Percentiles rank a stretch among this genome's conserved stretches.
Conservation (phyloP, 441 rosid species). For the Euphorbia celastroides region DNA sequence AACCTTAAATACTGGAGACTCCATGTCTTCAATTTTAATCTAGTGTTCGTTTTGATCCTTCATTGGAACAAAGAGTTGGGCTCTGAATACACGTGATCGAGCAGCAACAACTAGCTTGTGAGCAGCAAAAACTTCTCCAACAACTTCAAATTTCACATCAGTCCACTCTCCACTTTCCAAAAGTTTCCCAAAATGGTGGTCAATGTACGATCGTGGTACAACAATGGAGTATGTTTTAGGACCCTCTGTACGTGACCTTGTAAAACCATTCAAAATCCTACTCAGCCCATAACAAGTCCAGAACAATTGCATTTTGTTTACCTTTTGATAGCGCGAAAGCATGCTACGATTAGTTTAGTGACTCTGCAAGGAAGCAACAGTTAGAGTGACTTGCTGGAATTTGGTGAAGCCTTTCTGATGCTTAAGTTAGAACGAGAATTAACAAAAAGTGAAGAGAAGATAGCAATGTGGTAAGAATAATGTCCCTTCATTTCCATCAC, state of each 20-base stretch:
- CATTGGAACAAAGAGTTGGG: slow-evolving; percentile 97
- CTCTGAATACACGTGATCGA: slow-evolving; percentile 93
- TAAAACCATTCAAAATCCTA: too few relatives aligned
- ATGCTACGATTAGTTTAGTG: too few relatives aligned
- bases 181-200: slow-evolving; percentile 67
- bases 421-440: too few relatives aligned
- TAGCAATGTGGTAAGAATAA: too few relatives aligned
- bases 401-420: too few relatives aligned
- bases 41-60: slow-evolving; percentile 57
- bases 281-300: too few relatives aligned
- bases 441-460: too few relatives aligned
- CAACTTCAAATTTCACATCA: slow-evolving; percentile 78
- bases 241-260: slow-evolving; percentile 81
- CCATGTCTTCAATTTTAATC: slow-evolving; percentile 78
- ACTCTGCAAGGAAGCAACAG: too few relatives aligned
- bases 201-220: slow-evolving; percentile 65
- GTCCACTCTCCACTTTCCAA: slow-evolving; percentile 68
- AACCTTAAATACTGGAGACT: slow-evolving; percentile 87
- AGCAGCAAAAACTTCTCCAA: slow-evolving; percentile 69
- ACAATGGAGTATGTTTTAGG: slow-evolving; percentile 67
- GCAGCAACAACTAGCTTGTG: slow-evolving; percentile 92
- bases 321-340: too few relatives aligned
- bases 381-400: too few relatives aligned
- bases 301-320: too few relatives aligned
- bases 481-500: too few relatives aligned